These are phyloP conservation scores for Solanum rostratum DNA, from an alignment of 257 asterid species.

Conservation along the genomic window DNA sequence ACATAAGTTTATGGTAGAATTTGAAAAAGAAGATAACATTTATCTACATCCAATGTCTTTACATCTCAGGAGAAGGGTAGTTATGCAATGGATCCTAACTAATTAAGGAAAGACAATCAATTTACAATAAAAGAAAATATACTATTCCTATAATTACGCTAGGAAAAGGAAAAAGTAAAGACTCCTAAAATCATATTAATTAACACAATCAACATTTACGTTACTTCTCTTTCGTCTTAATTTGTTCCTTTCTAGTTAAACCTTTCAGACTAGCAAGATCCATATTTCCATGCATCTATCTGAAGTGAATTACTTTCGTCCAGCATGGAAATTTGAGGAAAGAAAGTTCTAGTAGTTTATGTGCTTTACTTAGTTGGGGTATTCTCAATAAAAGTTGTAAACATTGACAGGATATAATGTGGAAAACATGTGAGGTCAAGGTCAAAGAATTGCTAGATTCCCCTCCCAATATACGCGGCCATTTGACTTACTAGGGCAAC, in stretches of 20 bases:
- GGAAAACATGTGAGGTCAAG: neutral
- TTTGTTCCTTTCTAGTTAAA: neutral
- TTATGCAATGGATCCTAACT: neutral
- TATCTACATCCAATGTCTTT: neutral
- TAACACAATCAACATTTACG: neutral
- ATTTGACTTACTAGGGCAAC: neutral
- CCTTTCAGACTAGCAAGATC: neutral
- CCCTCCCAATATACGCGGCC: neutral
- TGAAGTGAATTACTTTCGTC: neutral
- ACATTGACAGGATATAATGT: neutral
- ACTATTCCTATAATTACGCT: neutral
- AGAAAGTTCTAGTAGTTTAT: neutral
- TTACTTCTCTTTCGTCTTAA: neutral
- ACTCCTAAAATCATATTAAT: neutral
- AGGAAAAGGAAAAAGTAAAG: neutral
- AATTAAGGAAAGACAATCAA: neutral
- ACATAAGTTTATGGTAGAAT: neutral
- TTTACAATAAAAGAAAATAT: neutral
- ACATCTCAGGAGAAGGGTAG: neutral
- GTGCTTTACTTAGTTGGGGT: neutral
- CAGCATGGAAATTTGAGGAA: neutral
- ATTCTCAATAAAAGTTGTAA: neutral
- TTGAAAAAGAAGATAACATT: neutral
- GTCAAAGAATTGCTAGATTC: neutral
- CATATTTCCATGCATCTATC: neutral